Conservation (phyloP, 495 filamentous ascomycete species). For the Tirmania nivea region DNA sequence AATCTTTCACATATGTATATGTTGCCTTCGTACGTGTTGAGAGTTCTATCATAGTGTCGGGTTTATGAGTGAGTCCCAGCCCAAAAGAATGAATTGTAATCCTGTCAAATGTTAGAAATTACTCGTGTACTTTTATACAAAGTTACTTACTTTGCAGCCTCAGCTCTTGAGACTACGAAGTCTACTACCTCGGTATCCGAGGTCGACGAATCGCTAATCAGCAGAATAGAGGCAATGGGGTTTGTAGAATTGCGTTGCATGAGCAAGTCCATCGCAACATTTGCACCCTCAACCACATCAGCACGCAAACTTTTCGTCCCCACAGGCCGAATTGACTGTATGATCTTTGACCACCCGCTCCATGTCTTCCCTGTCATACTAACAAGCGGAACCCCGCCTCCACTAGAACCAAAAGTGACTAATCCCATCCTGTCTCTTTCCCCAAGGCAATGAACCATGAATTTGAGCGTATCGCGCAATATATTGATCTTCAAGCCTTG, state of each 20-base stretch:
- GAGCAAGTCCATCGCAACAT: conserved; percentile 94
- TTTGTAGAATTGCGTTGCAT: conserved; percentile 97
- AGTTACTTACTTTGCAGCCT: conserved; percentile 73
- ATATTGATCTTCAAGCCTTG: conserved; percentile 95
- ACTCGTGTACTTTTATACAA: neutral
- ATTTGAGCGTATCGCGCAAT: conserved; percentile 79
- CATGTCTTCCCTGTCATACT: conserved; percentile 92
- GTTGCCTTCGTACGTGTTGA: conserved; percentile 90
- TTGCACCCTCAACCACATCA: conserved; percentile 93
- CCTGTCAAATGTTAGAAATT: conserved; percentile 27
- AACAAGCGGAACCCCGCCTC: conserved; percentile 83
- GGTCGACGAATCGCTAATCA: conserved; percentile 98
- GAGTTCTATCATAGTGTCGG: conserved; percentile 94
- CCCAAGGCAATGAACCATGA: conserved; percentile 79
- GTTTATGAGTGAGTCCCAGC: conserved; percentile 90
- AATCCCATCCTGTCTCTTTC: conserved; percentile 90
- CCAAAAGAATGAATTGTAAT: conserved; percentile 95
- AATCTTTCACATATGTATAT: conserved; percentile 97
- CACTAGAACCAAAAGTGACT: conserved; percentile 91
- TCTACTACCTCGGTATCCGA: conserved; percentile 91
- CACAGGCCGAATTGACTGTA: conserved; percentile 75
- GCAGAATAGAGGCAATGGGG: conserved; percentile 81
- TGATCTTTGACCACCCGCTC: conserved; percentile 72
- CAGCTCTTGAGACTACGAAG: conserved; percentile 92
- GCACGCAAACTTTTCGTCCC: conserved; percentile 92